A percentile compares a stretch with the other conserved stretches of the same genome.
These are phyloP conservation scores for Alternaria consortialis DNA, from an alignment of 2,329 filamentous ascomycete genomes.

Conservation along the genomic window DNA sequence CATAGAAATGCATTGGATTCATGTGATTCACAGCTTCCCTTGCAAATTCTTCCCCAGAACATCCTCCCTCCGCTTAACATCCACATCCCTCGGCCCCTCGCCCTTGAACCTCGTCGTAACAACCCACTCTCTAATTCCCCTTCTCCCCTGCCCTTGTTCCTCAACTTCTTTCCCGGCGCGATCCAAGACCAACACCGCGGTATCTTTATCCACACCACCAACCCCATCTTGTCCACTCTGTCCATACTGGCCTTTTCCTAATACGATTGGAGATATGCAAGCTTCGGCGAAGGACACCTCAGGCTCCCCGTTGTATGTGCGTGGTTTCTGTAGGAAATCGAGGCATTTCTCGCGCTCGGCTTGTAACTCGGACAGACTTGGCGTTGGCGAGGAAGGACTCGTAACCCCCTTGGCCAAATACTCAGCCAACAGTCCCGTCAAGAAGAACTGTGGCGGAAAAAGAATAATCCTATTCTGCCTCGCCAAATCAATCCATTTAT, in stretches of 20 bases:
- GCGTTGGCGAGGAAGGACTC: conserved; percentile 31
- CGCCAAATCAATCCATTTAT: conserved; percentile 74
- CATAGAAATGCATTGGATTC: too few species aligned
- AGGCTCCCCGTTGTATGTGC: conserved; percentile 35
- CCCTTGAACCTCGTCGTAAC: conserved; percentile 66
- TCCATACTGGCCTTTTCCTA: conserved; percentile 51
- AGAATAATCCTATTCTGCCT: conserved; percentile 75
- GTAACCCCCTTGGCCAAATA: conserved; percentile 58
- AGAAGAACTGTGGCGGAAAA: conserved; percentile 88
- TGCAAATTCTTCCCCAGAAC: conserved; percentile 49
- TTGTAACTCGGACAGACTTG: conserved; percentile 52
- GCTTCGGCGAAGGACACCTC: conserved; percentile 56
- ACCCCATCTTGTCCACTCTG: conserved; percentile 40
- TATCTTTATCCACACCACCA: conserved; percentile 56
- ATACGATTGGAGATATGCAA: conserved; percentile 53
- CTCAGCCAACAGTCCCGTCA: conserved; percentile 67
- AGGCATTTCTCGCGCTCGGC: conserved; percentile 46
- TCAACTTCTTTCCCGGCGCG: conserved; percentile 65
- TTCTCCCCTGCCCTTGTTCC: conserved; percentile 57
- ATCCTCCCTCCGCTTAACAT: conserved; percentile 58
- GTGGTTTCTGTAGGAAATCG: conserved; percentile 64
- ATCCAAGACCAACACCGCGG: conserved; percentile 63
- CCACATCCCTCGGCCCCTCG: conserved; percentile 65
- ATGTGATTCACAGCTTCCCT: conserved; percentile 24
- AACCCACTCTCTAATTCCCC: conserved; percentile 63